Evolutionary conservation across 2,329 filamentous ascomycete genomes (phyloP).

Genomic region (Dactylellina sp.): DNA sequence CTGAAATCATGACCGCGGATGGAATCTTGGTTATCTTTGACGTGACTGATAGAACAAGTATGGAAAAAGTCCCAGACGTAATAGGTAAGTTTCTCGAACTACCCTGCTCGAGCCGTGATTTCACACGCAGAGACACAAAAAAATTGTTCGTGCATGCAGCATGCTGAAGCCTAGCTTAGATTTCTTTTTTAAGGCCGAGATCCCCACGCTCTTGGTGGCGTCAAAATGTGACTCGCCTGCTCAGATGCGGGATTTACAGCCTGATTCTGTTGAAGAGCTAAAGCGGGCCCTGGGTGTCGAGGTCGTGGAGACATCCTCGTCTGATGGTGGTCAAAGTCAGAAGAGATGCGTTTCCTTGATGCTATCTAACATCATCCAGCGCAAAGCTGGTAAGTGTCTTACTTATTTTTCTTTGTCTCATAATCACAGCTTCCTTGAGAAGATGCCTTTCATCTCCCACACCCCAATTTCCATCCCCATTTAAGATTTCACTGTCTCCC

Average conservation of each 20-base stretch:
- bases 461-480: conserved; percentile 1
- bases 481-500: conserved; percentile 19
- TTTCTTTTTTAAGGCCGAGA: conserved; percentile 58
- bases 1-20: conserved; percentile 70
- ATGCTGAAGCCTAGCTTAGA: conserved; percentile 56
- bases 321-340: conserved; percentile 52
- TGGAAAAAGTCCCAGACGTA: conserved; percentile 78
- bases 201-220: conserved; percentile 53
- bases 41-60: conserved; percentile 80
- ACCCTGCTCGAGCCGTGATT: conserved; percentile 46
- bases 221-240: conserved; percentile 55
- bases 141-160: conserved; percentile 32
- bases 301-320: conserved; percentile 54
- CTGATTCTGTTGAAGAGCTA: conserved; percentile 51
- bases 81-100: conserved; percentile 74
- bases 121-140: conserved; percentile 35
- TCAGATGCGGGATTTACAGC: conserved; percentile 55
- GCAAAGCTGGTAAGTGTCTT: conserved; percentile 50
- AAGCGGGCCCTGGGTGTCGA: conserved; percentile 48
- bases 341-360: conserved; percentile 54
- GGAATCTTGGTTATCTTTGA: conserved; percentile 89
- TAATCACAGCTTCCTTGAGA: conserved; percentile 19
- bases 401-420: not conserved
- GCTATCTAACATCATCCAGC: conserved; percentile 53
- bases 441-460: not conserved